Base-by-base conservation (phyloP, 257 asterid genomes). In the Solanum stenotomum region DNA sequence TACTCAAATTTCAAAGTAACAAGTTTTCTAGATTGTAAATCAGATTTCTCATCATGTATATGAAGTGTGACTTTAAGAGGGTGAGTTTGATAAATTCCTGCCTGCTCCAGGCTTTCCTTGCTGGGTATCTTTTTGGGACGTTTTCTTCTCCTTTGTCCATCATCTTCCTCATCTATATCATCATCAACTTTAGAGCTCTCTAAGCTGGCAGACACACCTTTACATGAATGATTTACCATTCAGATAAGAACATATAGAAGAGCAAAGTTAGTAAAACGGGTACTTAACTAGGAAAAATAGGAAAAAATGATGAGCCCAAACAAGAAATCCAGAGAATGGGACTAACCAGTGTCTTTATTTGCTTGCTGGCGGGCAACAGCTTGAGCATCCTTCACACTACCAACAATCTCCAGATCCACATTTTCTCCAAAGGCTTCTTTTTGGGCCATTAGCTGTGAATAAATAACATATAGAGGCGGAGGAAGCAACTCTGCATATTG, bases 401-500 rank as follows among this genome's bases (percentile, higher is more conserved):
- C 99, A 27, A 94, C 84, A 87, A 96, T 90, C 89, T 97, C 99
- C 90, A 97, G 93, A 87, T 96, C 99, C 76, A 97, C 93, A 85
- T 90, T 92, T 91, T 97, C 99, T 71, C 94, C 98, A 87, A 96
- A 96, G 38, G 99, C 99, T 91, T 97, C 99, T 89, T 95, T 97
- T 88, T 97, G 99, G 74, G 99, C 98, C 87, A 94, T 92, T 90
- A 97, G 88, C 91, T 97, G 99, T 52, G 99, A 96, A 93, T 94
- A 96, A 78, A 93, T 91, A 74, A 97, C 95, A 91, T 94, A 97
- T 3, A 97, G 95, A 87, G 99, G 99, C 82, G 98, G 98, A 46
- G 99, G 98, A 91, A 97, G 99, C 91, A 96, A 88, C 91, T 97
- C 99, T 61, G 99, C 98, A 31, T 93, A 89, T 83, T 97, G 99